A percentile compares a stretch with the other conserved stretches of the same genome.
These are phyloP conservation scores for Pseudogymnoascus sp. DNA, from an alignment of 2,329 filamentous ascomycete species.

Conservation along the genomic window DNA sequence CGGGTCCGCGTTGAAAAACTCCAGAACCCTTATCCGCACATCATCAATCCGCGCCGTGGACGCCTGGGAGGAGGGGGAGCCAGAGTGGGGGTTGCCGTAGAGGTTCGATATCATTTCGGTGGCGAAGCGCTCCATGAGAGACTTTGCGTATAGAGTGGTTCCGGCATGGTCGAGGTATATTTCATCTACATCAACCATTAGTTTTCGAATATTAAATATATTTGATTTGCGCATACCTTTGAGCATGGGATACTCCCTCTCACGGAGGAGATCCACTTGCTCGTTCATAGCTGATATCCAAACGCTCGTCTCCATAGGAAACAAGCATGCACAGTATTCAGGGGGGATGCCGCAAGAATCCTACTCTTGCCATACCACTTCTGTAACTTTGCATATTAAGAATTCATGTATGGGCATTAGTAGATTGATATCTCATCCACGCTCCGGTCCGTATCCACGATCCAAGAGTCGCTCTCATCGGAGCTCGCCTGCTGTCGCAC, in stretches of 20 bases:
- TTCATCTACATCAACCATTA: constrained; percentile 41
- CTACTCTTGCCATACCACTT: not conserved
- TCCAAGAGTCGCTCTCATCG: not conserved
- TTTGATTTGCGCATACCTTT: constrained; percentile 38
- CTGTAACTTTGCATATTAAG: not conserved
- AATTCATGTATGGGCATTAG: not conserved
- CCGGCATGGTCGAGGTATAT: constrained; percentile 91
- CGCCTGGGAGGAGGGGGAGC: constrained; percentile 69
- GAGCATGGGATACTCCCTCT: constrained; percentile 61
- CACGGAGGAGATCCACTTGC: constrained; percentile 35
- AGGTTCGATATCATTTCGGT: constrained; percentile 67
- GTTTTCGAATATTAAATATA: not conserved
- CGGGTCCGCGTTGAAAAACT: constrained; percentile 74
- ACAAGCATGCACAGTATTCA: not conserved
- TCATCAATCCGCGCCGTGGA: constrained; percentile 69
- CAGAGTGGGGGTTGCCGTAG: constrained; percentile 88
- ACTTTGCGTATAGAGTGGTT: constrained; percentile 76
- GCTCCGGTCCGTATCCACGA: not conserved
- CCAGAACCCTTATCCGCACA: constrained; percentile 59
- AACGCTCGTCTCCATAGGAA: not conserved
- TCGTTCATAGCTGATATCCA: not conserved
- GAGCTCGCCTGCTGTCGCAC: not conserved
- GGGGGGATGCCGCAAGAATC: not conserved
- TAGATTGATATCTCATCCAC: not conserved
- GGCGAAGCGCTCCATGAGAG: constrained; percentile 70